These are phyloP conservation scores for Ormosia emarginata DNA, from an alignment of 306 rosid species.

Conservation along the genomic window DNA sequence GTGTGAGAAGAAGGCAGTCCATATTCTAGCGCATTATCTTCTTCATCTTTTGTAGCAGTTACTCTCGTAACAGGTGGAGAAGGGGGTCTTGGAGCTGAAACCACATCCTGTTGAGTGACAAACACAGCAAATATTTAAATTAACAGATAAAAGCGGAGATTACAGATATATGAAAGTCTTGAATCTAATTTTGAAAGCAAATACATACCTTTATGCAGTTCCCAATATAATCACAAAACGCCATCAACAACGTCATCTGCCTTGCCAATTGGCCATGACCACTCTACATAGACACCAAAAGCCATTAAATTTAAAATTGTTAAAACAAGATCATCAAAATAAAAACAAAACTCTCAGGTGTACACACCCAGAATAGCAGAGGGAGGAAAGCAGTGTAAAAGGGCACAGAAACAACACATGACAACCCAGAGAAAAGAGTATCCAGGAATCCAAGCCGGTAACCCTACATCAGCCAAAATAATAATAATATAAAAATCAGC, in stretches of 20 bases:
- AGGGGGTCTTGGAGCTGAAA: constrained; percentile 93
- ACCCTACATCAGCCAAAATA: constrained; percentile 44
- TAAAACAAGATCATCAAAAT: not conserved
- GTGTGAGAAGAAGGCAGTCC: constrained; percentile 98
- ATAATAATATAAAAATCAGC: not conserved
- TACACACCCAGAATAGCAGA: constrained; percentile 79
- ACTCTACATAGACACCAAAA: constrained; percentile 53
- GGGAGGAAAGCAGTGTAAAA: constrained; percentile 98
- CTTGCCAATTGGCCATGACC: constrained; percentile 97
- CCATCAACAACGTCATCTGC: constrained; percentile 94
- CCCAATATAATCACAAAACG: constrained; percentile 85
- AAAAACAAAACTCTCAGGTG: not conserved
- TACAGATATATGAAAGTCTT: not conserved
- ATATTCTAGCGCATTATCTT: constrained; percentile 90
- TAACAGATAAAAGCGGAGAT: not conserved
- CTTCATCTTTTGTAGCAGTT: constrained; percentile 86
- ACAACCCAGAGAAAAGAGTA: constrained; percentile 67
- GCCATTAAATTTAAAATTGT: not conserved
- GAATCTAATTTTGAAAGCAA: not conserved
- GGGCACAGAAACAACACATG: constrained; percentile 88
- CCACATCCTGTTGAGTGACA: constrained; percentile 58
- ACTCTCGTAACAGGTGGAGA: constrained; percentile 90
- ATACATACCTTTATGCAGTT: constrained; percentile 71
- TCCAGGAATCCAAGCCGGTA: constrained; percentile 58
- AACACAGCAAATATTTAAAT: not conserved